phyloP scores from a whole-genome alignment of 495 filamentous ascomycete species.

The Penicillium bovifimosum region DNA sequence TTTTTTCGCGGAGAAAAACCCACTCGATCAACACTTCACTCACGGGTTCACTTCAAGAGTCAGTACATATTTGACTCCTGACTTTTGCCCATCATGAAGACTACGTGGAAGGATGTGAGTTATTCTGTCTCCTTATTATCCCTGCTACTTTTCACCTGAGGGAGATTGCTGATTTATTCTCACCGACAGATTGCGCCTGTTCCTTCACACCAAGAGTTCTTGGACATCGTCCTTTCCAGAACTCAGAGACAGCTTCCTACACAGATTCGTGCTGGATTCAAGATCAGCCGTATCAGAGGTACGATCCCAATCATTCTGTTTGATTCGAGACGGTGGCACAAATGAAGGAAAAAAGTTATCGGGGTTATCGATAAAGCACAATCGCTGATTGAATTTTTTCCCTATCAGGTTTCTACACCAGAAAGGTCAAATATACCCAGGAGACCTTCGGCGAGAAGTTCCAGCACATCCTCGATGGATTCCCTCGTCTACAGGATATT shows the following conservation, averaged over 20 bases:
- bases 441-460: conserved; percentile 96
- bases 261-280: conserved; percentile 92
- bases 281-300: conserved; percentile 91
- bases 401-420: conserved; percentile 75
- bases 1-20: conserved; percentile 27
- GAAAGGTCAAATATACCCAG: conserved; percentile 98
- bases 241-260: conserved; percentile 94
- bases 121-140: not conserved
- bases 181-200: conserved; percentile 71
- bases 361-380: conserved; percentile 23
- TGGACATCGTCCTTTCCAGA: conserved; percentile 91
- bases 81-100: conserved; percentile 56
- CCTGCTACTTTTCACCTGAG: not conserved
- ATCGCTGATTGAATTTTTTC: conserved; percentile 27
- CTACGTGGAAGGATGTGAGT: conserved; percentile 62
- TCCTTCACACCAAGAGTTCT: conserved; percentile 88
- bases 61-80: conserved; percentile 24
- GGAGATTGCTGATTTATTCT: conserved; percentile 22
- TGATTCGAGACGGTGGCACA: not conserved
- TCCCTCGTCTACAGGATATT: conserved; percentile 89
- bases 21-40: conserved; percentile 24
- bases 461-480: conserved; percentile 80
- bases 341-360: conserved; percentile 14
- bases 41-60: conserved; percentile 17
- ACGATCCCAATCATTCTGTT: conserved; percentile 8